These are phyloP conservation scores for Aureobasidium sp. DNA, from an alignment of 2,329 filamentous ascomycete genomes.

Conservation along the genomic window DNA sequence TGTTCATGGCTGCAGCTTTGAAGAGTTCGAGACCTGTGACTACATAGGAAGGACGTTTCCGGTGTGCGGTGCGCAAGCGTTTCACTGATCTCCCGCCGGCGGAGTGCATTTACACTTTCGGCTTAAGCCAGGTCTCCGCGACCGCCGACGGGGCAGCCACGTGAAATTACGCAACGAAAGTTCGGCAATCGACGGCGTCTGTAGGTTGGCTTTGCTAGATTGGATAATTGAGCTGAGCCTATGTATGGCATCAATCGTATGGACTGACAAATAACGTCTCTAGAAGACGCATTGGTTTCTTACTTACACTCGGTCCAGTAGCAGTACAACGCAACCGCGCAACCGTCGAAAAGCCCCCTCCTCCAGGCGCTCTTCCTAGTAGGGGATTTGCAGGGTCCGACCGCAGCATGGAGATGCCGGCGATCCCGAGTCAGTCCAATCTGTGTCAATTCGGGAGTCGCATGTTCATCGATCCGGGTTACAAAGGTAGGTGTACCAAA, in stretches of 20 bases:
- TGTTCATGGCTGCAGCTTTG: not conserved
- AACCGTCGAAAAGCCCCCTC: not conserved
- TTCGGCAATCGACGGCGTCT: not conserved
- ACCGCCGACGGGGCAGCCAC: not conserved
- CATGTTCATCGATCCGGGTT: not conserved
- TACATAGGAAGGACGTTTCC: not conserved
- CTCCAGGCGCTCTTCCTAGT: not conserved
- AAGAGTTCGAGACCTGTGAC: not conserved
- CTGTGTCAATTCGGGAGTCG: not conserved
- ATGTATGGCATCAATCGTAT: no score
- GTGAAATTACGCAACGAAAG: not conserved
- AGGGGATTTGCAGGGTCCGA: not conserved
- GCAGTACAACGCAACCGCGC: not conserved
- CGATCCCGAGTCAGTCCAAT: not conserved
- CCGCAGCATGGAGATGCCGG: not conserved
- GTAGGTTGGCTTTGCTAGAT: not conserved
- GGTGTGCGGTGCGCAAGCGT: not conserved
- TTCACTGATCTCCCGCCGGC: not conserved
- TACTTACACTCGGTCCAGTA: no score
- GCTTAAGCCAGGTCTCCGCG: not conserved
- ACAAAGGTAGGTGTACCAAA: not conserved
- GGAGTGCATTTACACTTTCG: not conserved
- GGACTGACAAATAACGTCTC: no score
- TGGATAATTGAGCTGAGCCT: no score
- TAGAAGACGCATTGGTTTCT: no score